Evolutionary conservation across 2,329 filamentous ascomycete genomes (phyloP), one percentile per base, ranked within the genome.

Genomic region (Monilinia aucupariae): DNA sequence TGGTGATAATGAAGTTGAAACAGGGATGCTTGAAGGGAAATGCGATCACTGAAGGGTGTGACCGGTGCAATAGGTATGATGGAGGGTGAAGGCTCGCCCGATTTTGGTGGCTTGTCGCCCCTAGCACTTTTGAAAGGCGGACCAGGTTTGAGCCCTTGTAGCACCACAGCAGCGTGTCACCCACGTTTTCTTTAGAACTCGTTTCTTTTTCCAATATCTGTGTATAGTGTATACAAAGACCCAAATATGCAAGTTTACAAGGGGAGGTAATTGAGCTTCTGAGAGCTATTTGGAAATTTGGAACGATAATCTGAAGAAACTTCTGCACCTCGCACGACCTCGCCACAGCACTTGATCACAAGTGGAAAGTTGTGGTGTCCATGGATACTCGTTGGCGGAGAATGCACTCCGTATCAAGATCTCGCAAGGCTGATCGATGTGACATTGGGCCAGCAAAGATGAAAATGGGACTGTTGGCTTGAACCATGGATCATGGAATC

Each of bases 161-260:
- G 34, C 43, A 62, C 27, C 4, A 49, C 3, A 55, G n/a, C 10
- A 55, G 43, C 51, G 32, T 62, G 60, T 41, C 39, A 56, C 34
- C 43, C 60, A 62, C 60, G 60, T 62, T 56, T 59, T 62, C 17
- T 41, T 32, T 32, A 15, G 7, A 62, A 34, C 32, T 43, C 49
- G 32, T 25, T 55, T 47, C 20, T 56, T 15, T 3, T 10, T 41
- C 4, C 5, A 30, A 30, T 30, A 30, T n/a, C n/a, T n/a, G n/a
- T 30, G 20, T 37, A 22, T 39, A 27, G 17, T 47, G 30, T 54
- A 48, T 32, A 30, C 22, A 49, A 32, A 61, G 15, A 17, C 12
- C 32, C 32, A 48, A 41, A 49, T 17, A 25, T 32, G 6, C 9
- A 48, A 49, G 8, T 34, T 25, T 49, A 55, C 32, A 56, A 30